Evolutionary conservation across 2,329 filamentous ascomycete species (phyloP).

Genomic region (Exophiala xenobiotica): DNA sequence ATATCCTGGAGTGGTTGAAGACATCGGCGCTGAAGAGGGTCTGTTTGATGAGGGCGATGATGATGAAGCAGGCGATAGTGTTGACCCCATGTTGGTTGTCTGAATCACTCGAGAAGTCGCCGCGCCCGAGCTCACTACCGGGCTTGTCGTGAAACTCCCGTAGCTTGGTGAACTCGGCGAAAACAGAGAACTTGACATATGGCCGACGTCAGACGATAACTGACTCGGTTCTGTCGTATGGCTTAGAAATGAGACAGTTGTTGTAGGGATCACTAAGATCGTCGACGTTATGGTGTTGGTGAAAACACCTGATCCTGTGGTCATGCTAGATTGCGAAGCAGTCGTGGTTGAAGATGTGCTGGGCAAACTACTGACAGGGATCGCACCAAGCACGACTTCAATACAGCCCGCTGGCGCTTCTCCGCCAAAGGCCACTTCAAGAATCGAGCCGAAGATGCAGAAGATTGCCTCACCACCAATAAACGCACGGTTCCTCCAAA

Average conservation of each 20-base stretch:
- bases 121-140: neutral
- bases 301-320: neutral
- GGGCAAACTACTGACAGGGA: slow-evolving; percentile 6
- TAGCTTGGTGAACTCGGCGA: neutral
- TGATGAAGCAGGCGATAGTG: no score
- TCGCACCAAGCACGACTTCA: slow-evolving; percentile 5
- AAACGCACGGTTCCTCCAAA: slow-evolving; percentile 24
- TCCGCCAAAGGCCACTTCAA: slow-evolving; percentile 20
- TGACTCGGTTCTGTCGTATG: neutral
- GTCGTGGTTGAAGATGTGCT: slow-evolving; percentile 2
- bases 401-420: slow-evolving; percentile 16
- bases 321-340: slow-evolving; percentile 6
- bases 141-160: neutral
- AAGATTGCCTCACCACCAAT: slow-evolving; percentile 21
- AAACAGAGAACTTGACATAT: neutral
- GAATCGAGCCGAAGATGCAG: slow-evolving; percentile 16
- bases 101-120: neutral
- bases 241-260: neutral
- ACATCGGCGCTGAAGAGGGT: neutral
- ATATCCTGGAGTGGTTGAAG: slow-evolving; percentile 5
- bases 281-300: slow-evolving; percentile 1
- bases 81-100: no score
- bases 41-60: neutral
- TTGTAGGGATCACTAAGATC: neutral
- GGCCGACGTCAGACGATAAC: neutral